phyloP scores from a whole-genome alignment of 129 eudicot genomes.

The Flaveria bidentis region DNA sequence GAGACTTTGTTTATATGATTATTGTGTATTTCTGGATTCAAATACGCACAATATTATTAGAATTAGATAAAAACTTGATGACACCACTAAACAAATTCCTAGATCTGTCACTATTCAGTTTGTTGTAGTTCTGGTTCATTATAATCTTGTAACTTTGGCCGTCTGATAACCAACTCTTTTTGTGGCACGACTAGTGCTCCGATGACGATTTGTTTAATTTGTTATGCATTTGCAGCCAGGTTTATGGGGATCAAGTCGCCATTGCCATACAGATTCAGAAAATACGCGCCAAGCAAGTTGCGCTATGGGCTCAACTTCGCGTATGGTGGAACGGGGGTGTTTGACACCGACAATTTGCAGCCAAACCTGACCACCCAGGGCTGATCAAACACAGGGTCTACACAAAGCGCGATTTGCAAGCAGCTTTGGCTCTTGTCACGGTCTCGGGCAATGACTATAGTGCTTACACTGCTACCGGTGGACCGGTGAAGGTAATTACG shows the following conservation, averaged over 20 bases:
- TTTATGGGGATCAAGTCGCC: conserved; percentile 68
- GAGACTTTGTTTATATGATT: too few species aligned
- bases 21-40: too few species aligned
- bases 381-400: conserved; percentile 43
- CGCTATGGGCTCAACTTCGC: conserved; percentile 70
- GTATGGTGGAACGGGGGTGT: conserved; percentile 80
- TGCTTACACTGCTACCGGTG: conserved; percentile 39
- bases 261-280: conserved; percentile 52
- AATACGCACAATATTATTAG: too few species aligned
- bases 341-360: conserved; percentile 46
- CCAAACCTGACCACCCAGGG: conserved; percentile 83
- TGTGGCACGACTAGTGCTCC: too few species aligned
- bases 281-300: conserved; percentile 33
- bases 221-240: conserved; percentile 46
- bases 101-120: too few species aligned
- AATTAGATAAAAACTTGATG: too few species aligned
- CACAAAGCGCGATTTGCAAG: conserved; percentile 45
- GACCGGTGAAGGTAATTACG: conserved; percentile 47
- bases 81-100: too few species aligned
- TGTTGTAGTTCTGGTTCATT: too few species aligned
- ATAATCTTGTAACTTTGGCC: too few species aligned
- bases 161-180: too few species aligned
- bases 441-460: conserved; percentile 77
- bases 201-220: background rate
- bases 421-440: conserved; percentile 64